These are phyloP conservation scores for Magnolia officinalis DNA, from an alignment of 164 flowering plant genomes.

Conservation along the genomic window DNA sequence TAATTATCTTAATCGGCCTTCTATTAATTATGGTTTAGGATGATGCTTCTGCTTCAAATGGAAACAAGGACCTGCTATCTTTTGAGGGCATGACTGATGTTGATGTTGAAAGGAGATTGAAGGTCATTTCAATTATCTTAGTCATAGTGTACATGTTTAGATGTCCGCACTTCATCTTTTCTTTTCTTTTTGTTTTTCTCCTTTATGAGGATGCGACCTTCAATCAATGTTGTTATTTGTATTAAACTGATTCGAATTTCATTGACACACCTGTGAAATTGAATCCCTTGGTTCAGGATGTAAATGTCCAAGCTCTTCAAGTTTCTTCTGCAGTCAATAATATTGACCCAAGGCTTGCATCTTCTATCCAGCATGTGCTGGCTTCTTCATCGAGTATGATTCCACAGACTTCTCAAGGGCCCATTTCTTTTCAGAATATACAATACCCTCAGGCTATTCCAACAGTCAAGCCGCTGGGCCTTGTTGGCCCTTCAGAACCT, in stretches of 20 bases:
- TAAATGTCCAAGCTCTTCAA: conserved; percentile 25
- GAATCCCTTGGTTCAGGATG: conserved; percentile 49
- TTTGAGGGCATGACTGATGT: conserved; percentile 85
- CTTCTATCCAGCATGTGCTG: conserved; percentile 41
- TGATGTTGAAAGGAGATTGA: conserved; percentile 82
- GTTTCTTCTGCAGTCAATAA: conserved; percentile 42
- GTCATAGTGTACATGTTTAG: neutral
- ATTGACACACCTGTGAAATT: conserved; percentile 4
- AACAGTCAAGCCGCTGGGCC: conserved; percentile 45
- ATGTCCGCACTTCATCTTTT: neutral
- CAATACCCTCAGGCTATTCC: conserved; percentile 44
- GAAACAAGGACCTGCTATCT: conserved; percentile 59
- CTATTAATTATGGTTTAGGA: conserved; percentile 44
- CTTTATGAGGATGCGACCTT: neutral
- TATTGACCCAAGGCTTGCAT: conserved; percentile 48
- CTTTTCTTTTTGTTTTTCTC: neutral
- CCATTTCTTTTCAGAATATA: conserved; percentile 37
- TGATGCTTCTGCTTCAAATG: conserved; percentile 60
- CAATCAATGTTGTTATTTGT: neutral
- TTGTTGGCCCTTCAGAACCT: conserved; percentile 41
- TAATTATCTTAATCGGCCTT: neutral
- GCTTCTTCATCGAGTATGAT: conserved; percentile 41
- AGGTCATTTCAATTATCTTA: conserved; percentile 41
- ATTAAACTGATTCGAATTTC: neutral
- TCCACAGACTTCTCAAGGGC: conserved; percentile 38